Conservation (phyloP, 805 yeast species). For the Ogataea methylovora region DNA sequence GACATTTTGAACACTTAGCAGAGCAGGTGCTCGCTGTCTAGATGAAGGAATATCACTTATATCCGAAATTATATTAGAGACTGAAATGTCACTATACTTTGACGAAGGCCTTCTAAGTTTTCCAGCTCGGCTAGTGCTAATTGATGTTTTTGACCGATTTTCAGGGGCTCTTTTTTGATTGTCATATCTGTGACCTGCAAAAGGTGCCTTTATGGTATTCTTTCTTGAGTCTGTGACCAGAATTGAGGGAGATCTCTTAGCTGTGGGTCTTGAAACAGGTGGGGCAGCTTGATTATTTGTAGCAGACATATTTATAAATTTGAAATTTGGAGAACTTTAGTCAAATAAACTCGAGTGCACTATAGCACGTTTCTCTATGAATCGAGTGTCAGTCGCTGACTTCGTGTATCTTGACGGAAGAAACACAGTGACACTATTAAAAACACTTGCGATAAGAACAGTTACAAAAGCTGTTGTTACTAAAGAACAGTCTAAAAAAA, state of each 20-base stretch:
- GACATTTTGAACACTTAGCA: slow-evolving; percentile 7
- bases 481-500: too few relatives aligned
- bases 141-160: background rate
- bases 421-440: too few relatives aligned
- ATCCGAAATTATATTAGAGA: slow-evolving; percentile 69
- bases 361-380: too few relatives aligned
- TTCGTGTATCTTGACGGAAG: too few relatives aligned
- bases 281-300: too few relatives aligned
- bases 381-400: too few relatives aligned
- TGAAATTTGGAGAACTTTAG: too few relatives aligned
- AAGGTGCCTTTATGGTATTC: slow-evolving; percentile 55
- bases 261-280: slow-evolving; percentile 41
- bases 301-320: too few relatives aligned
- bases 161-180: background rate
- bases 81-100: slow-evolving; percentile 73
- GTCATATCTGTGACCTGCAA: slow-evolving; percentile 56
- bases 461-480: too few relatives aligned
- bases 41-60: slow-evolving; percentile 88
- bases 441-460: too few relatives aligned
- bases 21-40: slow-evolving; percentile 26
- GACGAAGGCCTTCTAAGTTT: background rate
- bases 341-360: too few relatives aligned
- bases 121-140: background rate
- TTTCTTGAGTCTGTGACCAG: slow-evolving; percentile 84
- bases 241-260: slow-evolving; percentile 88